Evolutionary conservation across 164 flowering plant genomes (phyloP), one percentile per base, ranked within the genome.

Genomic region (Aristolochia fimbriata): DNA sequence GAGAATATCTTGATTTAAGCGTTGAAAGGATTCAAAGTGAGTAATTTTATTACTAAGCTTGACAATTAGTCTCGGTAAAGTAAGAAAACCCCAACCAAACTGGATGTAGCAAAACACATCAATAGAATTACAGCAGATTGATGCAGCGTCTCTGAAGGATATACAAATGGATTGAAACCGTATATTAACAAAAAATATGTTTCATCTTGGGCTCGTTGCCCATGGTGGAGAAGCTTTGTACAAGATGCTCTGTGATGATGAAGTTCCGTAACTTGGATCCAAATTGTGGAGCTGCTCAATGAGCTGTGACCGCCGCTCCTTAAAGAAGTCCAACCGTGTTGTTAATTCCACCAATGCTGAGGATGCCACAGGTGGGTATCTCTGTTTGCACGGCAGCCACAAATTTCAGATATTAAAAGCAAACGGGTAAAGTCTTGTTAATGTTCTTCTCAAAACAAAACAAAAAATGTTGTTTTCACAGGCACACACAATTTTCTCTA

Each of bases 261-360:
- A 64, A 3, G 84, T 58, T 37, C 83, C 87, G 45, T 86, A 84
- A 73, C 82, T 86, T 43, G 83, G 61, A 63, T 93, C 96, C 15
- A 93, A 88, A 76, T 77, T 85, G 74, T 93, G 95, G 27, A 93
- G 92, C 70, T 93, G 99, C 65, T 93, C 97, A 88, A 90, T 93
- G 49, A 93, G 87, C 69, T 93, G 99, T 33, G 96, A 84, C 27
- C 99, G 85, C 47, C 97, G 70, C 66, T 93, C 99, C 85, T 90
- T 93, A 79, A 93, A 93, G 76, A 90, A 93, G 76, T 93, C 96
- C 2, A 93, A 95, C 6, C 99, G 90, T 15, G 95, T 80, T 30
- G 99, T 93, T 56, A 93, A 74, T 68, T 93, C 97, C 52, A 86
- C 87, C 74, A 93, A 68, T 23, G 98, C 78, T 1, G 98, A 86